A percentile compares a stretch with the other conserved stretches of the same genome.
phyloP scores from a whole-genome alignment of 352 stramenopile species.

The Peronospora belbahrii region DNA sequence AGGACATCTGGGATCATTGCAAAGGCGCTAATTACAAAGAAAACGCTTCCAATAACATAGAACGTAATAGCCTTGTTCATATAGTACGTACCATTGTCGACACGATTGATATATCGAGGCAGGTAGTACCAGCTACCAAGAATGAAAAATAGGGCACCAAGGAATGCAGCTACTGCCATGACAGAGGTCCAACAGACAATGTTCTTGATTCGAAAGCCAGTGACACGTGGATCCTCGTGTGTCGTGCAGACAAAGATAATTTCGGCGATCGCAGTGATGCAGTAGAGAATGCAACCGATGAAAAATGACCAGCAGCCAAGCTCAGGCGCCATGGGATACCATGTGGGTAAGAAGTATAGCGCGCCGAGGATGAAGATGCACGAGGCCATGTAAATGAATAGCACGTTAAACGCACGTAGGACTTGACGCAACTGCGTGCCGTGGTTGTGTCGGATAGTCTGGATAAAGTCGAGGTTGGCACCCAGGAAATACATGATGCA shows the following conservation, averaged over 20 bases:
- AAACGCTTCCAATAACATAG: conserved; percentile 65
- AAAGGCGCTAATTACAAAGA: conserved; percentile 69
- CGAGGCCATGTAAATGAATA: conserved; percentile 60
- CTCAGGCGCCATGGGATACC: conserved; percentile 54
- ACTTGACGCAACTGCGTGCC: conserved; percentile 41
- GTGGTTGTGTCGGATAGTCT: conserved; percentile 53
- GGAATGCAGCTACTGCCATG: conserved; percentile 44
- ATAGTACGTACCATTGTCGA: conserved; percentile 52
- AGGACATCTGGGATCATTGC: conserved; percentile 49
- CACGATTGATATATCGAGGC: conserved; percentile 53
- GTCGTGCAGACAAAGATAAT: conserved; percentile 58
- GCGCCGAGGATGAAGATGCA: conserved; percentile 69
- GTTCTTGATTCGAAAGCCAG: conserved; percentile 49
- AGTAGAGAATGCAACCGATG: conserved; percentile 62
- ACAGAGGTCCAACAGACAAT: conserved; percentile 44
- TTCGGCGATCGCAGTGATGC: conserved; percentile 46
- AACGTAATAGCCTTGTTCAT: conserved; percentile 71
- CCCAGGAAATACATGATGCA: conserved; percentile 61
- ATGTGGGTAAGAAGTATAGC: conserved; percentile 72
- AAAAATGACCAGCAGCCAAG: conserved; percentile 75
- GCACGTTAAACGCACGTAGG: conserved; percentile 47
- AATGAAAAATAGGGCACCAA: conserved; percentile 66
- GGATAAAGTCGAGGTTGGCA: conserved; percentile 67
- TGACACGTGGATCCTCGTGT: conserved; percentile 38
- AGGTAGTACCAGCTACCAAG: conserved; percentile 79